These are phyloP conservation scores for Trichoderma brevicompactum DNA, from an alignment of 2,329 filamentous ascomycete genomes.

Conservation along the genomic window DNA sequence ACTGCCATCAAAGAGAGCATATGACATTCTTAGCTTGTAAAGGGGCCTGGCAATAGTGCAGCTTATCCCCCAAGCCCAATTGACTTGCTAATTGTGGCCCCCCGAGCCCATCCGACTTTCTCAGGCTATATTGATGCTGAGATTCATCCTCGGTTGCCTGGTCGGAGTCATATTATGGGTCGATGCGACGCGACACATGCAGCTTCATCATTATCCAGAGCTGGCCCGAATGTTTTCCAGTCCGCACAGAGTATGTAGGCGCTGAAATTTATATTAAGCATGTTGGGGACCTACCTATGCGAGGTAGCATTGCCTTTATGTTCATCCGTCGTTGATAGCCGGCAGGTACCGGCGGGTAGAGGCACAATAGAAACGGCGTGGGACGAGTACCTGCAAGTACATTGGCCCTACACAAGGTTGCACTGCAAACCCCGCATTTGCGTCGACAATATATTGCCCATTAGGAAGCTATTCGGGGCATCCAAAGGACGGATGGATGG, in stretches of 20 bases:
- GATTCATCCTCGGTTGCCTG: background rate
- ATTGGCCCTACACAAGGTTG: background rate
- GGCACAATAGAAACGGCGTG: background rate
- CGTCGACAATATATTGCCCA: slow-evolving; percentile 9
- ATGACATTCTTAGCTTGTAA: background rate
- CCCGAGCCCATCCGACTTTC: background rate
- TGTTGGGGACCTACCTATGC: slow-evolving; percentile 5
- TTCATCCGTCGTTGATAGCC: slow-evolving; percentile 13
- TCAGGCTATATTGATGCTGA: slow-evolving; percentile 19
- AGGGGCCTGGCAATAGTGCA: background rate
- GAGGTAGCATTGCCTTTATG: background rate
- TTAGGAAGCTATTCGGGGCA: slow-evolving; percentile 24
- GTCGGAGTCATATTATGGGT: slow-evolving; percentile 7
- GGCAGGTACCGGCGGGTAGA: slow-evolving; percentile 14
- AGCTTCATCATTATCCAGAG: slow-evolving; percentile 24
- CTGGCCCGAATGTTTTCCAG: background rate
- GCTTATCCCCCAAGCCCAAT: background rate
- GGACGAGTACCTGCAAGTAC: background rate
- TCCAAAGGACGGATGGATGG: slow-evolving; percentile 10
- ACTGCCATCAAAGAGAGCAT: background rate
- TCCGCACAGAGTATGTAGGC: background rate
- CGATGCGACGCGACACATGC: slow-evolving; percentile 24
- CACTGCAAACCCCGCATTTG: slow-evolving; percentile 20
- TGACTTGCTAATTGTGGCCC: background rate
- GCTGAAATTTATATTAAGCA: slow-evolving; percentile 12